Evolutionary conservation across 208 protist species (phyloP), one percentile per base, ranked within the genome.

Genomic region (Trypanosomatidae sp.): DNA sequence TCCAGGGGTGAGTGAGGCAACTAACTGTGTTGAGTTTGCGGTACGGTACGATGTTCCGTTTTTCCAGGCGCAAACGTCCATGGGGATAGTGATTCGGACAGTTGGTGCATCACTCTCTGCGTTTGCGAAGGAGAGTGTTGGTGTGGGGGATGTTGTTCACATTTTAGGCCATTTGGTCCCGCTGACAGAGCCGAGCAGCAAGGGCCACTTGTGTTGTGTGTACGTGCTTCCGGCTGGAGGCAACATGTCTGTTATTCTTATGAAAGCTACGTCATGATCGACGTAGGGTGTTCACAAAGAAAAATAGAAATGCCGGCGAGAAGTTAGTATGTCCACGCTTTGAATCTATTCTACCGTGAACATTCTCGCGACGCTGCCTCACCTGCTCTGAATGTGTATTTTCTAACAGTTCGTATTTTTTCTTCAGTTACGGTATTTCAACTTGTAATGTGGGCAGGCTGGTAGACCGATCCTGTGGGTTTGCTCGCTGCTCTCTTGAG

Each of bases 141-240:
- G 49, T 13, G 75, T 81, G 8, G 92, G 89, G 4, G 92, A 95
- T 81, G 64, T 93, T 56, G 88, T 97, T 22, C 92, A 97, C 73
- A 83, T 94, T 62, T 79, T 95, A 47, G 92, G 92, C 15, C 89
- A 95, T 59, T 53, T 97, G n/a, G 65, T 85, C 13, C 89, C 88
- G 15, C 25, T 76, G 25, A 41, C 13, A 50, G 53, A 53, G 50
- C 56, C 56, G 0, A 47, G 33, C 36, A 25, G 69, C 8, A 36
- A 39, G 5, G 47, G 44, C 25, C 43, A 49, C 49, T 41, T 66
- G 22, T 72, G 82, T 74, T 83, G 82, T 79, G 41, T 97, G 17
- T 87, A 82, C 64, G 88, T 86, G 43, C 85, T 94, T 53, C 87
- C 91, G 2, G 75, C 88, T 33, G 92, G 92, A 19, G 92, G 92